Conservation (phyloP, 2,329 filamentous ascomycete species). For the Sporothrix brasiliensis region DNA sequence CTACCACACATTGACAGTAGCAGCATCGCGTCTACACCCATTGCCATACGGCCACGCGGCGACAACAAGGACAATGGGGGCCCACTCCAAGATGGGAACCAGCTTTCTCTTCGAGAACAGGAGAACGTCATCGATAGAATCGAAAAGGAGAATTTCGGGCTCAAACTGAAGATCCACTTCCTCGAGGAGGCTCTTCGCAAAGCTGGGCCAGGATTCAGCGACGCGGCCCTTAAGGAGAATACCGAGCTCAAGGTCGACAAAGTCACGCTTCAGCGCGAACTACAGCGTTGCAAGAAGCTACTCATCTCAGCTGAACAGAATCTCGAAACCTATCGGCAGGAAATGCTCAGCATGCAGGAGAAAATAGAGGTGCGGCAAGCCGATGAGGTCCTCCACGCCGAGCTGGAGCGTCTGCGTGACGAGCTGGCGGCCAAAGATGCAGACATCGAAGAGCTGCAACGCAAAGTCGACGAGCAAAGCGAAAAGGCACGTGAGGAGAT, state of each 20-base stretch:
- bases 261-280: constrained; percentile 83
- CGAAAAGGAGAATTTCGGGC: constrained; percentile 96
- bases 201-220: constrained; percentile 84
- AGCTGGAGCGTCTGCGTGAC: constrained; percentile 61
- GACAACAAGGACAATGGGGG: constrained; percentile 61
- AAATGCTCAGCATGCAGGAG: constrained; percentile 81
- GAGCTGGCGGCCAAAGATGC: constrained; percentile 61
- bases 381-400: constrained; percentile 67
- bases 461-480: constrained; percentile 60
- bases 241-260: constrained; percentile 94
- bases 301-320: constrained; percentile 82
- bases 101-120: constrained; percentile 89
- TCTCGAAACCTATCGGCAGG: constrained; percentile 78
- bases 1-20: constrained; percentile 75
- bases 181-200: constrained; percentile 88
- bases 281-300: constrained; percentile 83
- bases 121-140: constrained; percentile 95
- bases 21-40: constrained; percentile 80
- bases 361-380: constrained; percentile 75
- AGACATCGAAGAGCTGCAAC: constrained; percentile 63
- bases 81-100: constrained; percentile 80
- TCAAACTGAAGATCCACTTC: constrained; percentile 97
- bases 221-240: constrained; percentile 88
- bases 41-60: constrained; percentile 68
- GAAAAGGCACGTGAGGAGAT: constrained; percentile 73